Conservation (phyloP, 176 grass and related monocot species). For the Calamus simplicifolius region DNA sequence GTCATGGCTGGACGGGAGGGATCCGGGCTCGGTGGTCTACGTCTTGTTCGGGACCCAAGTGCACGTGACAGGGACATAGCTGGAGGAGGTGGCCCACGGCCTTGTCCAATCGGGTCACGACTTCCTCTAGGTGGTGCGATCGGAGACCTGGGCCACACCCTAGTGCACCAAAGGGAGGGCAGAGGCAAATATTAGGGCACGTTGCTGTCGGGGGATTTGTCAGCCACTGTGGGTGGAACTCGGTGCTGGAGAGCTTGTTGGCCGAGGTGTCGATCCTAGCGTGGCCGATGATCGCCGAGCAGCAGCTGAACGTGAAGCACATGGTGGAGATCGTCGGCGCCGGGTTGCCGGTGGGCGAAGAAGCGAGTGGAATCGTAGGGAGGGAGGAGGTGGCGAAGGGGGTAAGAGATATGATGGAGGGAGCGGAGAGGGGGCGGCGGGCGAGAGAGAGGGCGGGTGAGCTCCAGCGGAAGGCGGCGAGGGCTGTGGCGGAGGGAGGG, state of each 20-base stretch:
- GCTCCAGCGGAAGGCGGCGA: constrained; percentile 9
- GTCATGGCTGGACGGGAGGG: constrained; percentile 39
- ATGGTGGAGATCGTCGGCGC: constrained; percentile 36
- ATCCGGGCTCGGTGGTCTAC: constrained; percentile 36
- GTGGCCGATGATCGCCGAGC: constrained; percentile 63
- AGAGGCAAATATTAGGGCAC: constrained; percentile 42
- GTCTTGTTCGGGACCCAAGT: constrained; percentile 60
- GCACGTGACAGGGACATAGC: constrained; percentile 33
- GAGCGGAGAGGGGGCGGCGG: constrained; percentile 20
- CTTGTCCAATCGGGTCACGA: constrained; percentile 31
- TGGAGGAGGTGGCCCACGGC: constrained; percentile 44
- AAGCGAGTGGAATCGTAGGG: neutral
- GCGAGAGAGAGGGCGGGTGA: constrained; percentile 2
- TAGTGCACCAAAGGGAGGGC: constrained; percentile 7
- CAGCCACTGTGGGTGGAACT: constrained; percentile 76
- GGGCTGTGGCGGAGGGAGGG: constrained; percentile 32
- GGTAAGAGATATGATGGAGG: constrained; percentile 22
- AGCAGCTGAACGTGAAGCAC: constrained; percentile 50
- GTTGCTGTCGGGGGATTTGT: constrained; percentile 23
- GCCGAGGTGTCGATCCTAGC: constrained; percentile 45
- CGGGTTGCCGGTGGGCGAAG: constrained; percentile 5
- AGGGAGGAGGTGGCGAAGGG: constrained; percentile 6
- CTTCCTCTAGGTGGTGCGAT: constrained; percentile 57
- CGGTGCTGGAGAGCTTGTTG: constrained; percentile 45
- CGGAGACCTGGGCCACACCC: constrained; percentile 25